Conservation (phyloP, 2,329 filamentous ascomycete species). For the Dothistroma septosporum region DNA sequence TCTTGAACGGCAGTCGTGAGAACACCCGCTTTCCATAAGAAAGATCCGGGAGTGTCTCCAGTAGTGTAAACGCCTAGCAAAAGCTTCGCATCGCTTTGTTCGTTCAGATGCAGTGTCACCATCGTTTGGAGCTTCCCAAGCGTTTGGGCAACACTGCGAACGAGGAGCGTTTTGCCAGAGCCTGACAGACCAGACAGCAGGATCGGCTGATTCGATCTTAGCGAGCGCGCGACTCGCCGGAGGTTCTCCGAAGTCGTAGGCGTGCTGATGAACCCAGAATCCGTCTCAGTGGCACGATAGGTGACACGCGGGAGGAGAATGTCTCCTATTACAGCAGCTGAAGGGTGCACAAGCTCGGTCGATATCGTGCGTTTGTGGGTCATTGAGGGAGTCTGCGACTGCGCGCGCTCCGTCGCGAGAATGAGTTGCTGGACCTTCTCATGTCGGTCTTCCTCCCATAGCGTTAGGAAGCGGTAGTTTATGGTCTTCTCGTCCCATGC, state of each 20-base stretch:
- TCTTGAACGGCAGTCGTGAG: slow-evolving; percentile 90
- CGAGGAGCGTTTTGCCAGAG: slow-evolving; percentile 82
- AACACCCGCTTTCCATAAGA: slow-evolving; percentile 87
- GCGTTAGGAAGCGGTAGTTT: slow-evolving; percentile 70
- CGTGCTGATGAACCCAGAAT: slow-evolving; percentile 60
- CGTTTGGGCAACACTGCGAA: slow-evolving; percentile 75
- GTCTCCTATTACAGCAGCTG: slow-evolving; percentile 60
- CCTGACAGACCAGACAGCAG: slow-evolving; percentile 79
- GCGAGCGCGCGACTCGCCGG: slow-evolving; percentile 60
- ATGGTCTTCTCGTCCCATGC: slow-evolving; percentile 70
- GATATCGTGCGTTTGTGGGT: slow-evolving; percentile 15
- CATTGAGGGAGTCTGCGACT: not conserved
- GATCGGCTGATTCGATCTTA: slow-evolving; percentile 67
- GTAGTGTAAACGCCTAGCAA: slow-evolving; percentile 92
- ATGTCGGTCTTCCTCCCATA: slow-evolving; percentile 61
- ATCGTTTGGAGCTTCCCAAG: slow-evolving; percentile 76
- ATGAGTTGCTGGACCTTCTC: slow-evolving; percentile 26
- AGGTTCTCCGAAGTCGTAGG: slow-evolving; percentile 70
- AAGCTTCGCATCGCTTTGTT: slow-evolving; percentile 97
- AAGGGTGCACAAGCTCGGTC: slow-evolving; percentile 21
- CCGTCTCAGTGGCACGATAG: not conserved
- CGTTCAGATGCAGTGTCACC: slow-evolving; percentile 93
- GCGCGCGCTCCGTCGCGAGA: not conserved
- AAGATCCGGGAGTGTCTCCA: slow-evolving; percentile 79
- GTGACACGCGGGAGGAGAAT: slow-evolving; percentile 58